These are phyloP conservation scores for Westerdykella aurantiaca DNA, from an alignment of 2,329 filamentous ascomycete genomes.

Conservation along the genomic window DNA sequence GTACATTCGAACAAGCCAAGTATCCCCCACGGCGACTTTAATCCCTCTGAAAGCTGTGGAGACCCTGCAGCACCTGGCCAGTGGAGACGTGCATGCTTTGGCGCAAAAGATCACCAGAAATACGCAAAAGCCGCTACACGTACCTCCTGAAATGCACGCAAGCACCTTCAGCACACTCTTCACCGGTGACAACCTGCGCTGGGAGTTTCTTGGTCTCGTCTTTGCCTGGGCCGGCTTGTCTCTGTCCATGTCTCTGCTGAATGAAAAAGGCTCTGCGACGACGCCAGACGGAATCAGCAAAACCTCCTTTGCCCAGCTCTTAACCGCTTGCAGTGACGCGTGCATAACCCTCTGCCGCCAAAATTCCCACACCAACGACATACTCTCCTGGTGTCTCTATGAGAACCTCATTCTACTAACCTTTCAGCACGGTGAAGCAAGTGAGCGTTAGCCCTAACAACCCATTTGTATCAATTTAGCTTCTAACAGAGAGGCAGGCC, in stretches of 20 bases:
- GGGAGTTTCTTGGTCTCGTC: constrained; percentile 28
- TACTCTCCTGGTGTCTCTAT: constrained; percentile 12
- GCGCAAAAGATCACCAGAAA: too few relatives aligned
- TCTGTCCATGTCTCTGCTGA: too few relatives aligned
- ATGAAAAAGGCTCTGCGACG: too few relatives aligned
- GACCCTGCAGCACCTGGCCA: too few relatives aligned
- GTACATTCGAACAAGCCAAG: too few relatives aligned
- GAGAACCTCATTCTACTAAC: constrained; percentile 25
- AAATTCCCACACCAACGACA: constrained; percentile 33
- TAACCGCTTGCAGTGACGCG: too few relatives aligned
- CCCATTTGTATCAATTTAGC: background rate
- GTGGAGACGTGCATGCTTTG: too few relatives aligned
- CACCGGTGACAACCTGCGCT: constrained; percentile 31
- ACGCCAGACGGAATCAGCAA: constrained; percentile 25
- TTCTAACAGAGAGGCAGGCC: constrained; percentile 14
- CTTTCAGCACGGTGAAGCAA: constrained; percentile 15
- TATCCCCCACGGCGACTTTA: too few relatives aligned
- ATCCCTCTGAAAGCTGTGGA: too few relatives aligned
- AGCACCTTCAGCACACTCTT: constrained; percentile 9
- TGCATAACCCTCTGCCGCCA: constrained; percentile 33
- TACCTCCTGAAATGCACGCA: too few relatives aligned
- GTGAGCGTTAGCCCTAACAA: constrained; percentile 14
- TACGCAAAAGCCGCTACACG: too few relatives aligned
- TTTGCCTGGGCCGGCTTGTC: too few relatives aligned
- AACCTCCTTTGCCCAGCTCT: constrained; percentile 3